phyloP scores from a whole-genome alignment of 1,139 yeast genomes.

The Spathaspora sp. region DNA sequence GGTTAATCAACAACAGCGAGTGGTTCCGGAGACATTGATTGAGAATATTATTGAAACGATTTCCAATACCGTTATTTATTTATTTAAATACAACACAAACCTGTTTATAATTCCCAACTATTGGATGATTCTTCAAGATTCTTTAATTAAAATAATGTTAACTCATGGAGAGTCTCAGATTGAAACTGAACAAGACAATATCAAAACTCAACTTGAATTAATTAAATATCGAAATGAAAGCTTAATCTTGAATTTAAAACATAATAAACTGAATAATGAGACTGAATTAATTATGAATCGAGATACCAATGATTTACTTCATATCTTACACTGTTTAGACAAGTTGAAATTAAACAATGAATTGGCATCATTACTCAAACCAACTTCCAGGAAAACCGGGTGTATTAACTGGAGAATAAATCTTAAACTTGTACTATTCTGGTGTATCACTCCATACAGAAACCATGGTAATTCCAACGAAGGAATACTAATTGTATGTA shows the following conservation, averaged over 20 bases:
- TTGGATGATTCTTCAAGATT: slow-evolving; percentile 63
- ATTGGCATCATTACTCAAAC: slow-evolving; percentile 30
- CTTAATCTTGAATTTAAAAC: slow-evolving; percentile 51
- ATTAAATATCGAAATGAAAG: slow-evolving; percentile 72
- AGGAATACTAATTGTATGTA: slow-evolving; percentile 36
- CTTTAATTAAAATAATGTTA: slow-evolving; percentile 38
- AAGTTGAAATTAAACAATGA: slow-evolving; percentile 30
- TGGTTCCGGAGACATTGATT: slow-evolving; percentile 17
- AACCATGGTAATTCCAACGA: slow-evolving; percentile 28
- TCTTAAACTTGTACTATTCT: slow-evolving; percentile 39
- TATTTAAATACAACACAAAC: slow-evolving; percentile 63
- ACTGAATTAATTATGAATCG: slow-evolving; percentile 23
- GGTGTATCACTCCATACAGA: slow-evolving; percentile 50
- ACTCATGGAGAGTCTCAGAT: slow-evolving; percentile 31
- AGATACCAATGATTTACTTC: slow-evolving; percentile 32
- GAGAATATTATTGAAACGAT: slow-evolving; percentile 25
- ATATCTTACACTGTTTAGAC: slow-evolving; percentile 35
- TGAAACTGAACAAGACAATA: slow-evolving; percentile 29
- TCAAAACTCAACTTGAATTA: slow-evolving; percentile 54
- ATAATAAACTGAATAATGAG: slow-evolving; percentile 4
- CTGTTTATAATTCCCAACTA: slow-evolving; percentile 74
- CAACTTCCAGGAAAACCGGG: slow-evolving; percentile 16
- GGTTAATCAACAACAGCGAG: slow-evolving; percentile 1
- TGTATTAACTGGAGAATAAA: slow-evolving; percentile 37
- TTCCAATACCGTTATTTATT: slow-evolving; percentile 36